Evolutionary conservation across 441 rosid species (phyloP).

Genomic region (Mallotus japonicus): DNA sequence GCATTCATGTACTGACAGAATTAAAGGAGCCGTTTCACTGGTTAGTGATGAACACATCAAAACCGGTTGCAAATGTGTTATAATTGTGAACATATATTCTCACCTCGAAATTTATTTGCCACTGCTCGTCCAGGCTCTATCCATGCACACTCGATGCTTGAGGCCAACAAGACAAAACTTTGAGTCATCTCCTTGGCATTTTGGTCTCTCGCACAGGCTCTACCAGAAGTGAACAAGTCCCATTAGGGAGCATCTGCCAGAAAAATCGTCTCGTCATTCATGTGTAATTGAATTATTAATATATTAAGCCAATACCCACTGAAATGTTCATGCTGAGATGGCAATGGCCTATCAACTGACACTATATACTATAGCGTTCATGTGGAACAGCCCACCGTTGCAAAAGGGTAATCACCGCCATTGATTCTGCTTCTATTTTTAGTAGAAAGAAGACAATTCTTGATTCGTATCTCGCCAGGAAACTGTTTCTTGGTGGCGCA

Average conservation of each 20-base stretch:
- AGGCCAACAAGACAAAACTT: conserved; percentile 71
- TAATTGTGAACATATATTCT: conserved; percentile 27
- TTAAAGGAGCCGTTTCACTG: not conserved
- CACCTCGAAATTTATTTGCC: conserved; percentile 65
- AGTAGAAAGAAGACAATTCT: conserved; percentile 2
- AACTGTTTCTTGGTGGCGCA: not conserved
- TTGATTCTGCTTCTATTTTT: conserved; percentile 11
- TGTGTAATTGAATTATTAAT: too few species aligned
- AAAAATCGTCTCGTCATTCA: not conserved
- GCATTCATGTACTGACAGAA: not conserved
- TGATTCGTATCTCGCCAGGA: not conserved
- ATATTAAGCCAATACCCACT: not conserved
- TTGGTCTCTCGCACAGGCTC: conserved; percentile 44
- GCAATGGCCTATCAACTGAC: too few species aligned
- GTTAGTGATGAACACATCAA: not conserved
- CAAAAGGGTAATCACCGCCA: conserved; percentile 42
- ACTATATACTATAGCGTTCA: conserved; percentile 19
- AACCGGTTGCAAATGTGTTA: conserved; percentile 14
- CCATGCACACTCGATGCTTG: conserved; percentile 75
- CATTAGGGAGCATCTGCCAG: conserved; percentile 54
- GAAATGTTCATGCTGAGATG: not conserved
- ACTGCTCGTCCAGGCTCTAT: conserved; percentile 81
- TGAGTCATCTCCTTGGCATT: conserved; percentile 29
- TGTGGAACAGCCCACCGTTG: conserved; percentile 72
- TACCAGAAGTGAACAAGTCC: conserved; percentile 48